phyloP scores from a whole-genome alignment of 345 rosid species.

The Syzygium oleosum region DNA sequence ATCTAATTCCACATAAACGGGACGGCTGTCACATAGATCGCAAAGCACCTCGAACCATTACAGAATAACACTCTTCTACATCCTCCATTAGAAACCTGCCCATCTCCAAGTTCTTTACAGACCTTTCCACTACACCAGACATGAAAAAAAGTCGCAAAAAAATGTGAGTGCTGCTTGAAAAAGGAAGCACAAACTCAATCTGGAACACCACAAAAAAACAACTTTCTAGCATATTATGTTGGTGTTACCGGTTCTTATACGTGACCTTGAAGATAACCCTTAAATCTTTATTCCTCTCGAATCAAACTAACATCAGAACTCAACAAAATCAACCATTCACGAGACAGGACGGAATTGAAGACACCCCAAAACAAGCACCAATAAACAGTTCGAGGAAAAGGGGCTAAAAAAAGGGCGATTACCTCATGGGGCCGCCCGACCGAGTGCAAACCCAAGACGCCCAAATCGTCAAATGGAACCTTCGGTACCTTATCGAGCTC shows the following conservation, averaged over 20 bases:
- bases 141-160: background rate
- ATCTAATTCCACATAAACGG: background rate
- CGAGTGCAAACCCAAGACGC: background rate
- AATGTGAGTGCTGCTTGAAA: background rate
- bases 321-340: background rate
- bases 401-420: background rate
- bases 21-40: background rate
- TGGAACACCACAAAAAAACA: background rate
- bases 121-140: background rate
- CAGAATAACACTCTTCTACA: background rate
- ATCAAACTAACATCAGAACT: background rate
- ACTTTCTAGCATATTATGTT: background rate
- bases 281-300: background rate
- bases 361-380: background rate
- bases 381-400: background rate
- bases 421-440: background rate
- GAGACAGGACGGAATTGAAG: background rate
- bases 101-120: background rate
- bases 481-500: background rate
- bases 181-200: background rate
- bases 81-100: background rate
- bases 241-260: background rate
- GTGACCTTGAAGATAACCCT: background rate
- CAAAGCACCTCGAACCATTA: background rate
- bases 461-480: background rate